Evolutionary conservation across 1,284 basidiomycete genomes (phyloP).

Genomic region (Rhodotorula sp.): DNA sequence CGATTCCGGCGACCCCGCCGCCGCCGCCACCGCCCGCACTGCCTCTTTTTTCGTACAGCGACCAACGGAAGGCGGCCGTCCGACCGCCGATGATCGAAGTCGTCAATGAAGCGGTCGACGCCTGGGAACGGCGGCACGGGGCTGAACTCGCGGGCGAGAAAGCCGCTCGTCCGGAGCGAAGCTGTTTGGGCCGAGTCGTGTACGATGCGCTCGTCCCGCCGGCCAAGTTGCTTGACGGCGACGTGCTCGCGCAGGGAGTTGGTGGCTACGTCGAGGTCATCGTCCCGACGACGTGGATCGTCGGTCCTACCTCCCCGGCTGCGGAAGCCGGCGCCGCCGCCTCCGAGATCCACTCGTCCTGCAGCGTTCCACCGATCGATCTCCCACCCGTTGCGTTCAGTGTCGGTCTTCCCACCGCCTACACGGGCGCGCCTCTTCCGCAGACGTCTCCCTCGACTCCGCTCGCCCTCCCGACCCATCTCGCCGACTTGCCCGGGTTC

Average conservation of each 20-base stretch:
- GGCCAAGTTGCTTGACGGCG: slow-evolving; percentile 38
- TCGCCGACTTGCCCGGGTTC: slow-evolving; percentile 42
- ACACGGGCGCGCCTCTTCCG: slow-evolving; percentile 19
- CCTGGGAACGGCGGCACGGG: not conserved
- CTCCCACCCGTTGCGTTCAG: slow-evolving; percentile 16
- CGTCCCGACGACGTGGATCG: slow-evolving; percentile 34
- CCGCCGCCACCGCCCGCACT: slow-evolving; percentile 1
- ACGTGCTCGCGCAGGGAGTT: slow-evolving; percentile 29
- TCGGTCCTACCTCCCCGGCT: slow-evolving; percentile 1
- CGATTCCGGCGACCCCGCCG: not conserved
- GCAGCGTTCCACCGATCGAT: slow-evolving; percentile 11
- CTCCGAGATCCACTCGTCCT: not conserved
- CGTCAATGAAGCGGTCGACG: slow-evolving; percentile 21
- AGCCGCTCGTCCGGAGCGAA: not conserved
- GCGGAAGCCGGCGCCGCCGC: not conserved
- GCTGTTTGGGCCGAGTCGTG: slow-evolving; percentile 35
- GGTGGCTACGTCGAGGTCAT: slow-evolving; percentile 41
- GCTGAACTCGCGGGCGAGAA: not conserved
- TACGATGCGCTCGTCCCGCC: slow-evolving; percentile 42
- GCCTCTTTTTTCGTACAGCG: slow-evolving; percentile 28
- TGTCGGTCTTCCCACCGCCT: slow-evolving; percentile 9
- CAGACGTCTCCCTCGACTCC: not conserved
- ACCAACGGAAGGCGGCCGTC: slow-evolving; percentile 22
- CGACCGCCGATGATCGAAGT: slow-evolving; percentile 31
- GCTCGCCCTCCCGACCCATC: slow-evolving; percentile 18